A percentile compares a stretch with the other conserved stretches of the same genome.
Evolutionary conservation across 2,329 filamentous ascomycete species (phyloP).

Genomic region (Penicillium sp.): DNA sequence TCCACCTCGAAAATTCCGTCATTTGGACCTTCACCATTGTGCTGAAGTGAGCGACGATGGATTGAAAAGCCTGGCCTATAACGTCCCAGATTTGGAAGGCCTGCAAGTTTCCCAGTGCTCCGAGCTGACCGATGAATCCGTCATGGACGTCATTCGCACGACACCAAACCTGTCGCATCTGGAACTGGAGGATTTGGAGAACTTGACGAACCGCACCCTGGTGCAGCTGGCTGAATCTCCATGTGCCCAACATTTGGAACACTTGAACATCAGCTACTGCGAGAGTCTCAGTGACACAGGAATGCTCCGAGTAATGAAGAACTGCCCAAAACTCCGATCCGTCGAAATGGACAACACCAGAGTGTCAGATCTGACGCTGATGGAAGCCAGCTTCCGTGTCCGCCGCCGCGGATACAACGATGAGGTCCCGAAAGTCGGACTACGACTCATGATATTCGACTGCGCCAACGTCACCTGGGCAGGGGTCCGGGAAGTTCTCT

Average conservation of each 20-base stretch:
- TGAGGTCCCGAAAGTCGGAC: conserved; percentile 56
- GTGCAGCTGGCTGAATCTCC: conserved; percentile 73
- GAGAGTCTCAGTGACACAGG: conserved; percentile 79
- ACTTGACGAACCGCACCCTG: conserved; percentile 72
- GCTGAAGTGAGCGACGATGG: conserved; percentile 68
- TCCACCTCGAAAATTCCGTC: conserved; percentile 72
- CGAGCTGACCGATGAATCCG: conserved; percentile 68
- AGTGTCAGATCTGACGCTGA: conserved; percentile 79
- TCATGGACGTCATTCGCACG: conserved; percentile 71
- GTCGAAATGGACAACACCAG: conserved; percentile 92
- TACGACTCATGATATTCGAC: conserved; percentile 83
- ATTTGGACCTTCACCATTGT: conserved; percentile 83
- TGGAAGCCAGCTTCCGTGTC: conserved; percentile 80
- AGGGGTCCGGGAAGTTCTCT: conserved; percentile 81
- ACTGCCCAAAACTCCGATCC: conserved; percentile 65
- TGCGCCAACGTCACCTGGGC: conserved; percentile 92
- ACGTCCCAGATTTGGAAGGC: conserved; percentile 76
- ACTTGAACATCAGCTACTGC: conserved; percentile 87
- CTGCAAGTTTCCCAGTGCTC: conserved; percentile 77
- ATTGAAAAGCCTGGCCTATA: conserved; percentile 67
- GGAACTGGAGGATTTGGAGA: conserved; percentile 80
- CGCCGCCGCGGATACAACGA: conserved; percentile 60
- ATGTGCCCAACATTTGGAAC: conserved; percentile 68
- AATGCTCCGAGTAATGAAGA: conserved; percentile 77
- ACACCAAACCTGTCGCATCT: conserved; percentile 77